phyloP scores from a whole-genome alignment of 1,284 basidiomycete species.

The Hortiboletus rubellus region DNA sequence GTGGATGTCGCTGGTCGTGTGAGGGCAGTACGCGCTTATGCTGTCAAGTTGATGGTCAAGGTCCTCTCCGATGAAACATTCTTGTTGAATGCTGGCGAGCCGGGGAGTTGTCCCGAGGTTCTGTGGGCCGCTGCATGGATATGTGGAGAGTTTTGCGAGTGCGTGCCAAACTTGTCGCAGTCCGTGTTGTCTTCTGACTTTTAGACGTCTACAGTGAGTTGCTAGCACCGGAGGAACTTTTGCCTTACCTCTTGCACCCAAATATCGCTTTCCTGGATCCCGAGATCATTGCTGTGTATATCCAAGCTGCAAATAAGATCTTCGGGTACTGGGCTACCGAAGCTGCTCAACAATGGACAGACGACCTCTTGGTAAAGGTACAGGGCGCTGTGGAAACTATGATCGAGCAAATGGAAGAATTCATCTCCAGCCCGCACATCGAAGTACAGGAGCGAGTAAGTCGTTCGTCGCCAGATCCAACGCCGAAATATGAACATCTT shows the following conservation, averaged over 20 bases:
- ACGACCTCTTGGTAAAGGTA: conserved; percentile 62
- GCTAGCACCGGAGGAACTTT: conserved; percentile 65
- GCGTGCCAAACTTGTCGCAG: conserved; percentile 27
- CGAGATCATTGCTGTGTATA: conserved; percentile 69
- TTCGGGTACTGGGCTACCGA: conserved; percentile 84
- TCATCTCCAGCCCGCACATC: conserved; percentile 64
- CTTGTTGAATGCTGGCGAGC: conserved; percentile 57
- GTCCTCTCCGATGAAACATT: conserved; percentile 78
- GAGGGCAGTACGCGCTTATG: conserved; percentile 70
- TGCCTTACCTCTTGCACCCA: conserved; percentile 67
- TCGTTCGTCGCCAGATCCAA: conserved; percentile 11
- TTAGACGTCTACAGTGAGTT: conserved; percentile 53
- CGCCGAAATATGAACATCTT: neutral
- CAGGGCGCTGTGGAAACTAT: conserved; percentile 63
- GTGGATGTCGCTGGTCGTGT: conserved; percentile 89
- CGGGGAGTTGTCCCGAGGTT: conserved; percentile 74
- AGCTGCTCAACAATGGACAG: conserved; percentile 74
- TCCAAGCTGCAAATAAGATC: conserved; percentile 85
- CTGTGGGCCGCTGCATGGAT: conserved; percentile 94
- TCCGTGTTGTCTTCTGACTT: conserved; percentile 8
- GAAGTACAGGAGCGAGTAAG: conserved; percentile 91
- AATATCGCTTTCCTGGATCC: conserved; percentile 55
- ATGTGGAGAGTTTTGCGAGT: conserved; percentile 90
- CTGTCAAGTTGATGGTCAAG: conserved; percentile 79
- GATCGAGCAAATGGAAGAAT: conserved; percentile 52